Conservation (phyloP, 306 rosid genomes). For the Citrullus colocynthis region DNA sequence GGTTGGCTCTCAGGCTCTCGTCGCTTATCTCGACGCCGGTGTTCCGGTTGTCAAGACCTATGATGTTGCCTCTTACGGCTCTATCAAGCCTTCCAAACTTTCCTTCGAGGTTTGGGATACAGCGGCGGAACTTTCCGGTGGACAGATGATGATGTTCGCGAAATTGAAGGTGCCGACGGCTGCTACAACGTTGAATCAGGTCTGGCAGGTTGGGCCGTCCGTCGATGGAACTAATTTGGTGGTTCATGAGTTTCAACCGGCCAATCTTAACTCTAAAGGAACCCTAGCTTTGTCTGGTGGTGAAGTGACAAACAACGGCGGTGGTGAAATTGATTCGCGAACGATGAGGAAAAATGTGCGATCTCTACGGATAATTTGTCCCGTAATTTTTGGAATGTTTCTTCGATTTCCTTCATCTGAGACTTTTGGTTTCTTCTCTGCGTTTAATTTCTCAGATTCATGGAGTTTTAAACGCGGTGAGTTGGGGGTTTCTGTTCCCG, state of each 20-base stretch:
- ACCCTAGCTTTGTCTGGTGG: constrained; percentile 25
- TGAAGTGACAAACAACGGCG: constrained; percentile 6
- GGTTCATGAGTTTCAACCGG: not conserved
- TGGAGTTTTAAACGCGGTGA: constrained; percentile 62
- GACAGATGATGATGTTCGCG: constrained; percentile 28
- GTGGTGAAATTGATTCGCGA: constrained; percentile 12
- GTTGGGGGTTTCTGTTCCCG: constrained; percentile 94
- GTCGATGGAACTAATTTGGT: not conserved
- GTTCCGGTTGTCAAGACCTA: constrained; percentile 10
- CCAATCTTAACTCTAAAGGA: constrained; percentile 12
- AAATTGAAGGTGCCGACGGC: constrained; percentile 28
- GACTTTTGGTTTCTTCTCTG: not conserved
- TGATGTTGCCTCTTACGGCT: constrained; percentile 13
- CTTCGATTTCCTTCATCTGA: not conserved
- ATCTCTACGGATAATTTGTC: not conserved
- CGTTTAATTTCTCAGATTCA: constrained; percentile 36
- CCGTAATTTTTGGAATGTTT: constrained; percentile 1
- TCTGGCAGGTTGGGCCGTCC: constrained; percentile 69
- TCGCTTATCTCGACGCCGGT: constrained; percentile 22
- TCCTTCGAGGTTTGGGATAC: constrained; percentile 23
- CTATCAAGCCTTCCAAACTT: not conserved
- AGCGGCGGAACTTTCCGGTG: constrained; percentile 8
- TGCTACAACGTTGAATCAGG: constrained; percentile 18
- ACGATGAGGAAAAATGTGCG: constrained; percentile 42
- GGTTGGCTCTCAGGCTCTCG: constrained; percentile 41